These are phyloP conservation scores for Phenoliferia sp. DNA, from an alignment of 1,284 basidiomycete genomes.

Conservation along the genomic window DNA sequence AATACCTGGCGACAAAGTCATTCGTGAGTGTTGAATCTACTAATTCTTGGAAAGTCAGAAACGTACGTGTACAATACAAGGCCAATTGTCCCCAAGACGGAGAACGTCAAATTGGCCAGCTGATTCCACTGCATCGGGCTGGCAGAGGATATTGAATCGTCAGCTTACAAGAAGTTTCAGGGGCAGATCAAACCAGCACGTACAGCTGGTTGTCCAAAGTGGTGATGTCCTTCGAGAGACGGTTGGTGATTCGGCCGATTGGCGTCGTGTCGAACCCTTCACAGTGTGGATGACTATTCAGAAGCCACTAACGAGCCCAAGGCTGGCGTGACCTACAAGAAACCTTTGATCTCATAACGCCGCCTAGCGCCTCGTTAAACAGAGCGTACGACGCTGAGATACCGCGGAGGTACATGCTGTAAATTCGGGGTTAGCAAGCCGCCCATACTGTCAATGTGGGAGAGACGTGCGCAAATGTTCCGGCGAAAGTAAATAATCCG, in stretches of 20 bases:
- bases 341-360: slow-evolving; percentile 50
- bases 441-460: background rate
- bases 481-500: slow-evolving; percentile 56
- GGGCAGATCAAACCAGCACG: background rate
- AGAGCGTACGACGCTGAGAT: slow-evolving; percentile 22
- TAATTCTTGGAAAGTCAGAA: background rate
- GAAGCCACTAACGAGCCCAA: background rate
- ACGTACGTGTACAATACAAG: slow-evolving; percentile 41
- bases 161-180: slow-evolving; percentile 14
- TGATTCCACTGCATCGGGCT: slow-evolving; percentile 43
- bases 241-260: slow-evolving; percentile 58
- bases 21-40: background rate
- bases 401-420: slow-evolving; percentile 17
- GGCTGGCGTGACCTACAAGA: background rate
- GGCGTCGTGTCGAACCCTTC: slow-evolving; percentile 60
- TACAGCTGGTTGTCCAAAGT: background rate
- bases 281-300: background rate
- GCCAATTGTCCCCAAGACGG: slow-evolving; percentile 34
- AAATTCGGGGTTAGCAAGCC: background rate
- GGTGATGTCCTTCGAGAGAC: slow-evolving; percentile 34
- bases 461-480: slow-evolving; percentile 30
- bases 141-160: slow-evolving; percentile 48
- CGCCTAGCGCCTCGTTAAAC: slow-evolving; percentile 52
- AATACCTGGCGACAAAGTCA: slow-evolving; percentile 31
- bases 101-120: slow-evolving; percentile 8